phyloP scores from a whole-genome alignment of 371 early-diverging fungal species.

The Fennellomyces sp. region DNA sequence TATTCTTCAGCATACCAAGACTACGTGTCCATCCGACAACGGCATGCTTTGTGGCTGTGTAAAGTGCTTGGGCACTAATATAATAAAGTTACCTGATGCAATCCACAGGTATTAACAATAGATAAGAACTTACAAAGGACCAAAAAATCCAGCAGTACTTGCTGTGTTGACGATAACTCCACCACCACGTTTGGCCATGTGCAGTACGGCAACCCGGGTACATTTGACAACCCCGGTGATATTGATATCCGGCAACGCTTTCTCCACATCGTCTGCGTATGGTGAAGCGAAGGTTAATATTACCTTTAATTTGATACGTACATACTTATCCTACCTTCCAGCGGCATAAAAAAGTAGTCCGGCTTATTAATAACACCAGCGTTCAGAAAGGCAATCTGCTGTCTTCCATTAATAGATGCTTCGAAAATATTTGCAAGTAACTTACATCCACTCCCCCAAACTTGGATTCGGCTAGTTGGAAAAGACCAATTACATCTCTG shows the following conservation, averaged over 20 bases:
- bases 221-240: constrained; percentile 64
- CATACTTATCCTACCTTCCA: constrained; percentile 32
- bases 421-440: constrained; percentile 44
- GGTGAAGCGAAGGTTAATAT: too few species aligned
- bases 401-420: constrained; percentile 63
- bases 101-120: neutral
- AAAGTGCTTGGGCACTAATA: neutral
- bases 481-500: constrained; percentile 45
- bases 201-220: constrained; percentile 36
- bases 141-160: constrained; percentile 15
- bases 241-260: constrained; percentile 65
- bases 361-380: constrained; percentile 27
- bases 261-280: constrained; percentile 28
- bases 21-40: constrained; percentile 29
- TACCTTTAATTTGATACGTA: too few species aligned
- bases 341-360: constrained; percentile 25
- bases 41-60: constrained; percentile 27
- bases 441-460: constrained; percentile 68
- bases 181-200: constrained; percentile 41
- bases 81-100: neutral
- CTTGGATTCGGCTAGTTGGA: constrained; percentile 45
- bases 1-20: constrained; percentile 15
- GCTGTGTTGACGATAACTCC: constrained; percentile 50
- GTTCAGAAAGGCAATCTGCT: constrained; percentile 29
- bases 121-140: neutral